Evolutionary conservation across 352 stramenopile genomes (phyloP), one percentile per base, ranked within the genome.

Genomic region (Globisporangium mamillatum): DNA sequence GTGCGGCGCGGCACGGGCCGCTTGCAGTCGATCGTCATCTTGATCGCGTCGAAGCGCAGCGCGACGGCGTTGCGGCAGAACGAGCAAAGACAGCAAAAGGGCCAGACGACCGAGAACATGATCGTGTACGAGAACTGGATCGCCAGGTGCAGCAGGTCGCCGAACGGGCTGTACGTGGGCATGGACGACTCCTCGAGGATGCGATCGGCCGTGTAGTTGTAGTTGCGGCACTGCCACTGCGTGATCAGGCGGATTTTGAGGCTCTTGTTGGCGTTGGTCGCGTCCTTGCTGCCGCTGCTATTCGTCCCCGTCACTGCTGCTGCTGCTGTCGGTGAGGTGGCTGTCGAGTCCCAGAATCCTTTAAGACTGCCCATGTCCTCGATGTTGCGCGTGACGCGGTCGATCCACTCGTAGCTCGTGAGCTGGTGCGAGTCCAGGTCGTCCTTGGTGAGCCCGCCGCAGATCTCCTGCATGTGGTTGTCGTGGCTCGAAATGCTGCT

Each of bases 111-210:
- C 34, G 77, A 86, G 67, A 89, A 89, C 75, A 89, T 84, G 65
- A 81, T 86, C 22, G 81, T 83, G 75, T 89, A 88, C 64, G 76
- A 87, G 59, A 89, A 89, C 71, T 89, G 81, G 59, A 86, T 89
- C 58, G 75, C 79, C n/a, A 86, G 70, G 66, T 89, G 79, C 12
- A 89, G 69, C 24, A 88, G 63, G 36, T 89, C 81, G 20, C 76
- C 65, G 27, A 80, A 82, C 18, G 81, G 78, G n/a, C 68, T 78
- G 73, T 88, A 89, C 29, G 77, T 75, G 20, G 77, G 73, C 79
- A 89, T 87, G 61, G 78, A 86, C 54, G 79, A 84, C 69, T 89
- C 81, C 62, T 89, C 81, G 16, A 88, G 60, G 27, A 89, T 60
- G 16, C 75, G 72, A 60, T 86, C 78, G 18, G 81, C 78, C 12